Conservation (phyloP, 2,329 filamentous ascomycete genomes). For the Fusarium graminum region DNA sequence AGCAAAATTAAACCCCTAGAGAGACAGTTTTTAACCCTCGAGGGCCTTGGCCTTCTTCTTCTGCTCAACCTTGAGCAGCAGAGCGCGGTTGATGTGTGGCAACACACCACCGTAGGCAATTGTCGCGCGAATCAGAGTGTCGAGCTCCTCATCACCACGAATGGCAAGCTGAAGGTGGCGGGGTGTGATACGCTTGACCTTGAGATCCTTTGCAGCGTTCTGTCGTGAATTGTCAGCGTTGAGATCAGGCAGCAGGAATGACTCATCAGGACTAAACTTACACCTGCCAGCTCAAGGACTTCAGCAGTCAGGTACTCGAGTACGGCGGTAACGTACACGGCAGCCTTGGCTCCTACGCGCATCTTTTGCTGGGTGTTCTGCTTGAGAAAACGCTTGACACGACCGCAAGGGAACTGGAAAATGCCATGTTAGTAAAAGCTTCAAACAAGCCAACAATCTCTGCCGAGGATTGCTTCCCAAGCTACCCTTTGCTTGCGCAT, state of each 20-base stretch:
- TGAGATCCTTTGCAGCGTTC: slow-evolving; percentile 99
- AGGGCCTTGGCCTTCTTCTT: slow-evolving; percentile 85
- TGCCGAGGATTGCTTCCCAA: slow-evolving; percentile 22
- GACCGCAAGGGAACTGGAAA: slow-evolving; percentile 93
- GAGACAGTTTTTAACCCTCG: slow-evolving; percentile 55
- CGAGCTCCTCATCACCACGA: slow-evolving; percentile 97
- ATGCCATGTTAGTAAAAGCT: slow-evolving; percentile 41
- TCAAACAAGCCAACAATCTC: slow-evolving; percentile 8
- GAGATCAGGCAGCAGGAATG: slow-evolving; percentile 27
- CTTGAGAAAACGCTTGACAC: slow-evolving; percentile 99
- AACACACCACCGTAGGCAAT: slow-evolving; percentile 99
- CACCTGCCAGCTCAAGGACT: slow-evolving; percentile 95
- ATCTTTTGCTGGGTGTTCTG: slow-evolving; percentile 99
- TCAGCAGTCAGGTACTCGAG: slow-evolving; percentile 98
- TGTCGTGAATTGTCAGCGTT: slow-evolving; percentile 53
- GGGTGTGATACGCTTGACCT: slow-evolving; percentile 99
- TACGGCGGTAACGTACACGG: slow-evolving; percentile 97
- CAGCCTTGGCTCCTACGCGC: slow-evolving; percentile 98
- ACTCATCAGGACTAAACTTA: slow-evolving; percentile 60
- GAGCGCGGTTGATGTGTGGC: slow-evolving; percentile 97
- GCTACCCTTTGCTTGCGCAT: slow-evolving; percentile 34
- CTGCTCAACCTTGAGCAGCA: slow-evolving; percentile 95
- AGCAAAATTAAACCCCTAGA: slow-evolving; percentile 39
- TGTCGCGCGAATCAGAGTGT: slow-evolving; percentile 96
- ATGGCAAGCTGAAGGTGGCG: slow-evolving; percentile 98